Evolutionary conservation across 2,329 filamentous ascomycete genomes (phyloP).

Genomic region (Myriosclerotinia scirpicola): DNA sequence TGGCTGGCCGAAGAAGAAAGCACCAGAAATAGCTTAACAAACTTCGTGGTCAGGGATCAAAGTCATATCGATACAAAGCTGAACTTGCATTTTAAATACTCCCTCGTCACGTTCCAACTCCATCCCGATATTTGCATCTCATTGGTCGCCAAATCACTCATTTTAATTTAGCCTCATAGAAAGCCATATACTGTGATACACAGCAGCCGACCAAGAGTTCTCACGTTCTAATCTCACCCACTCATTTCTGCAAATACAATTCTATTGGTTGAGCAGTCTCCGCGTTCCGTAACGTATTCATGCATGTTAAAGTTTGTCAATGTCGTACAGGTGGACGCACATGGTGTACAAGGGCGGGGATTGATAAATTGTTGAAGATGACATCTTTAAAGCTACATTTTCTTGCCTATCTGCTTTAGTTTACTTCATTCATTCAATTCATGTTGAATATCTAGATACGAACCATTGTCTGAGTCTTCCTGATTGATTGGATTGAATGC

Average conservation of each 20-base stretch:
- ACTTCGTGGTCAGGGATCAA: too few relatives aligned
- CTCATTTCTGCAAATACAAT: not conserved
- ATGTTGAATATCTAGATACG: too few relatives aligned
- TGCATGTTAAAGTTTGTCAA: not conserved
- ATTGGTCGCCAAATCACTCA: not conserved
- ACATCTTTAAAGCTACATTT: not conserved
- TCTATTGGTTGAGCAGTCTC: not conserved
- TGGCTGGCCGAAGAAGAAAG: too few relatives aligned
- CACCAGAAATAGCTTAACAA: too few relatives aligned
- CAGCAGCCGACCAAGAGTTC: not conserved
- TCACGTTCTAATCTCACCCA: not conserved
- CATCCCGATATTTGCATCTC: not conserved
- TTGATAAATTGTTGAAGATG: not conserved
- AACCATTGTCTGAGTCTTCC: too few relatives aligned
- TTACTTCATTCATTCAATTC: too few relatives aligned
- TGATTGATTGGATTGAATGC: conserved; percentile 2
- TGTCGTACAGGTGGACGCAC: not conserved
- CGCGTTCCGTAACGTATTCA: not conserved
- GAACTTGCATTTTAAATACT: not conserved
- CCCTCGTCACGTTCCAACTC: not conserved
- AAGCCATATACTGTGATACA: conserved; percentile 12
- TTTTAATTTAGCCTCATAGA: not conserved
- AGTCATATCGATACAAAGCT: too few relatives aligned
- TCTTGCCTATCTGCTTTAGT: too few relatives aligned
- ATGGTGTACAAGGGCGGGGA: conserved; percentile 8